phyloP scores from a whole-genome alignment of 192 early-diverging fungal species.

The Backusella liffmaniae region DNA sequence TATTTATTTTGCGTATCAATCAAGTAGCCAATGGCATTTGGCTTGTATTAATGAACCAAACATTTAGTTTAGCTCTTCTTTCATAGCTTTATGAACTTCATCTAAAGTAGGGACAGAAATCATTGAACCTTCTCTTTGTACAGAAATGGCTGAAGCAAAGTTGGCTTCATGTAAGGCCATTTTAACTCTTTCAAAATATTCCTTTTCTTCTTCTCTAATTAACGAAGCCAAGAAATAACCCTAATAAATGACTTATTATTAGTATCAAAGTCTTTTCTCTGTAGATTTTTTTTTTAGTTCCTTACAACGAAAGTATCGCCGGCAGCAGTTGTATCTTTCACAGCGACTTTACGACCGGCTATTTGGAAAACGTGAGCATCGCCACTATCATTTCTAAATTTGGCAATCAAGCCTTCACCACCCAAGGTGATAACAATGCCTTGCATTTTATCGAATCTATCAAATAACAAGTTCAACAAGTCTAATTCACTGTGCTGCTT shows the following conservation, averaged over 20 bases:
- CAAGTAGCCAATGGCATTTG: too few species aligned
- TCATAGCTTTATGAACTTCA: constrained; percentile 35
- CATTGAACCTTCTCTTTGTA: constrained; percentile 68
- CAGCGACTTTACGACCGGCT: constrained; percentile 41
- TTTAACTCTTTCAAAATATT: constrained; percentile 33
- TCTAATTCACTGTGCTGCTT: constrained; percentile 8
- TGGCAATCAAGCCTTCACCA: constrained; percentile 57
- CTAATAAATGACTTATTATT: constrained; percentile 39
- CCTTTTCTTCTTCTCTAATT: constrained; percentile 34
- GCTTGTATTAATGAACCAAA: too few species aligned
- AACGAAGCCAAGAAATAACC: constrained; percentile 68
- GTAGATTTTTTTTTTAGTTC: not conserved
- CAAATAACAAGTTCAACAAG: constrained; percentile 38
- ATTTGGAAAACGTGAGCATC: constrained; percentile 38
- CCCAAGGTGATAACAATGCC: constrained; percentile 70
- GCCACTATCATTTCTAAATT: constrained; percentile 34
- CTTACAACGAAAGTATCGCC: constrained; percentile 65
- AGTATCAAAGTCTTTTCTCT: not conserved
- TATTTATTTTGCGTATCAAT: too few species aligned
- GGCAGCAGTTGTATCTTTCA: constrained; percentile 60
- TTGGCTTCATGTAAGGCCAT: constrained; percentile 57
- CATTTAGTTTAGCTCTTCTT: not conserved
- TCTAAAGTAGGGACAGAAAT: constrained; percentile 55
- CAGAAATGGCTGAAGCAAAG: constrained; percentile 64
- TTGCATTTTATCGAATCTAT: constrained; percentile 43